Base-by-base conservation (phyloP, 176 grass and related monocot species). In the Paspalum vaginatum region DNA sequence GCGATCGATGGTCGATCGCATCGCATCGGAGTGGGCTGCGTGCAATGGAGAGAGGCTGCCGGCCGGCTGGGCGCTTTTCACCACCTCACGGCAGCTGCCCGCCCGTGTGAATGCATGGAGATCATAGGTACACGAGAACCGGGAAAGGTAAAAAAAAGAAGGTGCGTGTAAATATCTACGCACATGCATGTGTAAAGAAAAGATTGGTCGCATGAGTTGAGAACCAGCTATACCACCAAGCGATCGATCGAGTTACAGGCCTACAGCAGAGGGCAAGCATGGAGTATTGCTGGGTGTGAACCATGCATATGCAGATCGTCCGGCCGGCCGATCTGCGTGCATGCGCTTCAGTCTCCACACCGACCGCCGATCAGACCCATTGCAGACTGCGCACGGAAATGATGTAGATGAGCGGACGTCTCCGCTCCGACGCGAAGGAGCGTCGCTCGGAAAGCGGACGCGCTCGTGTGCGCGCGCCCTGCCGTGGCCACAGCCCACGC, bases 381-480 rank as follows among this genome's bases (percentile, higher is more conserved):
- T 58, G 79, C n/a, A n/a, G n/a, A n/a, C n/a, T n/a, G n/a, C n/a
- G n/a, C 44, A 11, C 70, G 50, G 66, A 4, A 64, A 87, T 88
- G 74, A 83, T 88, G 86, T 37, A 66, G 50, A n/a, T n/a, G n/a
- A 51, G 2, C n/a, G n/a, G 65, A 83, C 80, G 80, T 67, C 51
- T 88, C 74, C 39, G 72, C 51, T 88, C 74, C 39, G 72, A 71
- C 86, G 86, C 80, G 86, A 74, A 32, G 79, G 66, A 66, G 66
- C 49, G 22, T 32, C 32, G 32, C 1, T 82, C 85, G 13, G 79
- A 32, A 63, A 46, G 63, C 44, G 54, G n/a, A n/a, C n/a, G 50
- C n/a, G 56, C 56, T 63, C 18, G 74, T 56, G 85, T 83, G 69
- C 77, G 64, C 62, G 84, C 68, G n/a, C n/a, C n/a, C 27, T 76